These are phyloP conservation scores for Mycena alexandri DNA, from an alignment of 768 basidiomycete species.

Conservation along the genomic window DNA sequence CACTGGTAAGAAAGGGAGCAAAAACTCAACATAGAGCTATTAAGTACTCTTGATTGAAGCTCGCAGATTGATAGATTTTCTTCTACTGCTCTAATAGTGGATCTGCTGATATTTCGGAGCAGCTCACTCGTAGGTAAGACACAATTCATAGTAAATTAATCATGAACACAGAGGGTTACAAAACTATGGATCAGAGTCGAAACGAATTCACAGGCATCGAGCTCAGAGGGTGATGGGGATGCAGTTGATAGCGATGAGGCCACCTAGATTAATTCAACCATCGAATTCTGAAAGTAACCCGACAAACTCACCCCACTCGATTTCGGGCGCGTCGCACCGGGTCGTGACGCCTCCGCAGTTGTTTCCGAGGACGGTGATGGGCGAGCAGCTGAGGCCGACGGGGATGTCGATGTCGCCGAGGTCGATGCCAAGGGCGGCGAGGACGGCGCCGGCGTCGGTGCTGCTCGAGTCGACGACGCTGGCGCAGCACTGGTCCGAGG, in stretches of 20 bases:
- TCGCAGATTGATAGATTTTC: no score
- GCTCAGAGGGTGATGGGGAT: constrained; percentile 6
- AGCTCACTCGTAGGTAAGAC: no score
- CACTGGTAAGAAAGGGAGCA: no score
- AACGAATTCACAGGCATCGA: neutral
- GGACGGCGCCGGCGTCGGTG: constrained; percentile 17
- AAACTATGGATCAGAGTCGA: no score
- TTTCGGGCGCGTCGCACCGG: constrained; percentile 14
- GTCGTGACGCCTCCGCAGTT: constrained; percentile 13
- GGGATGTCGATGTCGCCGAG: constrained; percentile 25
- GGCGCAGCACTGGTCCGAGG: constrained; percentile 27
- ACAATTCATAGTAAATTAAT: no score
- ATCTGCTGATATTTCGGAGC: no score
- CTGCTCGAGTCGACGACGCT: constrained; percentile 30
- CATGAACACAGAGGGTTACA: no score
- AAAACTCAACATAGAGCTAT: no score
- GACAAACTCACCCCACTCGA: constrained; percentile 18
- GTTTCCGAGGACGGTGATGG: constrained; percentile 31
- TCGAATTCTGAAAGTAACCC: no score
- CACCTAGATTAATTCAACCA: neutral
- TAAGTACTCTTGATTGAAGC: no score
- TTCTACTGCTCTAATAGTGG: no score
- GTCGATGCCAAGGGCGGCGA: constrained; percentile 17
- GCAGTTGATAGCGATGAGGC: constrained; percentile 18
- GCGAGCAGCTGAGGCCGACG: constrained; percentile 32